These are phyloP conservation scores for Xylaria flabelliformis DNA, from an alignment of 495 filamentous ascomycete genomes.

Conservation along the genomic window DNA sequence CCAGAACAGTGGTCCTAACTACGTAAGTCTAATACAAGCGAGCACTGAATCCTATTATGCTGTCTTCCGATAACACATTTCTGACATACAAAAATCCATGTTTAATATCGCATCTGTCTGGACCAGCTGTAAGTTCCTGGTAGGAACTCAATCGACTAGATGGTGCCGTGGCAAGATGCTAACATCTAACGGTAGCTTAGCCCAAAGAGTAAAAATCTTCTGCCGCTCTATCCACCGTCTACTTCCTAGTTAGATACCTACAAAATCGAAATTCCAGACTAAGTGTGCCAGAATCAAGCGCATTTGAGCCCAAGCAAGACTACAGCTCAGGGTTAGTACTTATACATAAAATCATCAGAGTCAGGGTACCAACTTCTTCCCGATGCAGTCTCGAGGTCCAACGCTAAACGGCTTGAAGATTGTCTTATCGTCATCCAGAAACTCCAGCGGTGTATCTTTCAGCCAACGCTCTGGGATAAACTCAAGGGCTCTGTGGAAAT, in stretches of 20 bases:
- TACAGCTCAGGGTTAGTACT: not conserved
- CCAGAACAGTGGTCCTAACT: not conserved
- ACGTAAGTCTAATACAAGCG: no score
- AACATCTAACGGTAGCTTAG: conserved; percentile 33
- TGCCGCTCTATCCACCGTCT: conserved; percentile 38
- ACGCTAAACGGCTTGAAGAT: conserved; percentile 39
- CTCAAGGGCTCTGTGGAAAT: conserved; percentile 49
- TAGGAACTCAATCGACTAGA: not conserved
- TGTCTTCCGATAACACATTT: no score
- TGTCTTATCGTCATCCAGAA: not conserved
- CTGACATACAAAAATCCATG: not conserved
- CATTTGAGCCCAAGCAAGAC: conserved; percentile 48
- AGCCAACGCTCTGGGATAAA: conserved; percentile 42
- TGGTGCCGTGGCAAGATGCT: not conserved
- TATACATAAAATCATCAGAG: not conserved
- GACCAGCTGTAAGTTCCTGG: not conserved
- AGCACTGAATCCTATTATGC: no score
- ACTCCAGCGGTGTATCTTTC: conserved; percentile 30
- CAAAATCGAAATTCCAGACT: conserved; percentile 49
- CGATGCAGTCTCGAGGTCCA: conserved; percentile 44
- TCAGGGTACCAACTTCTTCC: conserved; percentile 29
- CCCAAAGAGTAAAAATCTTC: conserved; percentile 37
- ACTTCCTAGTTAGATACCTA: conserved; percentile 33
- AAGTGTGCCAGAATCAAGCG: conserved; percentile 46
- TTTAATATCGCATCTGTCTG: no score